Evolutionary conservation across 2,329 filamentous ascomycete species (phyloP), one percentile per base, ranked within the genome.

Genomic region (Furcasterigmium sp.): DNA sequence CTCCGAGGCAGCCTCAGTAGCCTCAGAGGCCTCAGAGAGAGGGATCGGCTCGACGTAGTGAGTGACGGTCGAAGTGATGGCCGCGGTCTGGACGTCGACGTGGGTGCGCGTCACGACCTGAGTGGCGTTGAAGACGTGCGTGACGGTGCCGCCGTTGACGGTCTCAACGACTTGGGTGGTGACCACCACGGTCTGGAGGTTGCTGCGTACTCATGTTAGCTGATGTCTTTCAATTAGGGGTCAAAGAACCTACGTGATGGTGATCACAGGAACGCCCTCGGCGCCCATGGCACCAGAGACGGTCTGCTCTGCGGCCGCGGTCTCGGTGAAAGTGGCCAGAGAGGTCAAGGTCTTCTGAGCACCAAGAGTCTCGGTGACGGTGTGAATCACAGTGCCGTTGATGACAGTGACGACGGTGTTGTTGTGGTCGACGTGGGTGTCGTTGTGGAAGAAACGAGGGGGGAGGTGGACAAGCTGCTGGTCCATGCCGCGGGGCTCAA

Each of bases 131-230:
- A 17, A 23, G 20, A 36, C 19, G 15, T 14, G 5, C 13, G 25
- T 23, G 19, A 17, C 32, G n/a, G 17, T 15, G 32, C n/a, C 32
- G 15, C n/a, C 18, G 14, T 35, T 18, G 8, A 37, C 26, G 36
- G 29, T 35, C 38, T 35, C 37, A 18, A 26, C 42, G 25, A 25
- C 32, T 18, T 40, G 10, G 8, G 38, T 45, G 28, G 38, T 45
- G 20, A 30, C 39, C 9, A 34, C 19, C 34, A 34, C n/a, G 8
- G 38, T 40, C 38, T 40, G n/a, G 32, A 17, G 11, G n/a, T 35
- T 15, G 3, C 32, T 35, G 32, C 15, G 15, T 11, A 32, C 23
- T 11, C 7, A 35, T 4, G 11, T 35, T 10, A 35, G 15, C 7
- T 7, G 23, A 26, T 7, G 7, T 7, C 23, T 11, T 7, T 26